phyloP scores from a whole-genome alignment of 257 asterid species.

The Fraxinus pennsylvanica region DNA sequence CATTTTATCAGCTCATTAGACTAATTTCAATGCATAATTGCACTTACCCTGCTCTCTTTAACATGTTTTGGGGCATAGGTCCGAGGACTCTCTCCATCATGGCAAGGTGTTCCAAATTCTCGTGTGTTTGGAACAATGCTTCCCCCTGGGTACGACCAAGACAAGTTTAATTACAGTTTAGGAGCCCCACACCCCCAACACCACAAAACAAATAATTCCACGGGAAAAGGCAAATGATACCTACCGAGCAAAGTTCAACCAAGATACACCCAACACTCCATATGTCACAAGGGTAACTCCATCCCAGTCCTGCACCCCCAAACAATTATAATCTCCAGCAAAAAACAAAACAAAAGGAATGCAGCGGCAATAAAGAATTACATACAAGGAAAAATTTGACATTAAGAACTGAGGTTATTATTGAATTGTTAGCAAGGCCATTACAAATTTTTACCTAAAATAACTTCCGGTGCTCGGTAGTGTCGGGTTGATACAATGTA shows the following conservation, averaged over 20 bases:
- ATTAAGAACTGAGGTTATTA: neutral
- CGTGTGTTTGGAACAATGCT: slow-evolving; percentile 53
- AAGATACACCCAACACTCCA: slow-evolving; percentile 60
- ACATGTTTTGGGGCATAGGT: slow-evolving; percentile 41
- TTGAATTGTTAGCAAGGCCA: neutral
- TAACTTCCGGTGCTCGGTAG: slow-evolving; percentile 58
- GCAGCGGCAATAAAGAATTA: no score
- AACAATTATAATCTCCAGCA: neutral
- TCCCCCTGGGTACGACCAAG: slow-evolving; percentile 33
- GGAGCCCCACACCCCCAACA: neutral
- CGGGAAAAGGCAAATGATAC: neutral
- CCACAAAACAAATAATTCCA: neutral
- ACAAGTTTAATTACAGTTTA: neutral
- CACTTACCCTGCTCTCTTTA: slow-evolving; percentile 47
- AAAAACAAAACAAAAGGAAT: neutral
- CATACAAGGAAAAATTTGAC: neutral
- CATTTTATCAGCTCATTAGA: neutral
- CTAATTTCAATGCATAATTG: neutral
- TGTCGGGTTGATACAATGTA: slow-evolving; percentile 51
- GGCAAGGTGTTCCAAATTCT: slow-evolving; percentile 53
- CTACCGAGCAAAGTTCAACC: slow-evolving; percentile 53
- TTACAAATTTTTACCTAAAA: slow-evolving; percentile 34
- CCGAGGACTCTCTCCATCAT: slow-evolving; percentile 62
- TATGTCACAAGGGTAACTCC: slow-evolving; percentile 53
- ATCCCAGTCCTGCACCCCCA: slow-evolving; percentile 42